Evolutionary conservation across 2,329 filamentous ascomycete genomes (phyloP), one percentile per base, ranked within the genome.

Genomic region (Fusarium pseudonygamai): DNA sequence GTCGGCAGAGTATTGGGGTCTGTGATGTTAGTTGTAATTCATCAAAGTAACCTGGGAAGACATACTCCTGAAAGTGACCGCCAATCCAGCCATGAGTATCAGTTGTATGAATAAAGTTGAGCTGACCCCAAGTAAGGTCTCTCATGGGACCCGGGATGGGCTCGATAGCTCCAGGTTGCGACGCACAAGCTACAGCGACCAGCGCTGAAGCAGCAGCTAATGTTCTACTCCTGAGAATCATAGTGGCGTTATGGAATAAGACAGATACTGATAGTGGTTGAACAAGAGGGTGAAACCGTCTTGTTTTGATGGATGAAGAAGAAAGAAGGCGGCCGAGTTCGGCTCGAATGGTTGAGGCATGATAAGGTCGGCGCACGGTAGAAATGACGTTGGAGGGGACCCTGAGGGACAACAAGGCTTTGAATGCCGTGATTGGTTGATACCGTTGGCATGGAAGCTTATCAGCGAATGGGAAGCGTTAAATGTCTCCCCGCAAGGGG

Each of bases 71-170:
- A 10, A 98, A 84, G 85, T 99, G 96, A 3, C 96, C 96, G 15
- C 91, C 94, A 79, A 97, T 92, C 96, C 96, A 99, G 77, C 96
- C 96, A 83, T 98, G 96, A 9, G 93, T 96, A 81, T 98, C 93
- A 45, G 96, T 98, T 1, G 96, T 98, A 79, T 97, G 95, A n/a
- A 99, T 84, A 82, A 97, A 97, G 86, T 98, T 98, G 79, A 98
- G 88, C 81, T 97, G 92, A n/a, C 93, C 95, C 94, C 95, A 98
- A 77, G 91, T 89, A 60, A 99, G 87, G 75, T 94, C 89, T 78
- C 96, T 92, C 83, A 98, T 89, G 50, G 95, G 95, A 62, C 93
- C 94, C 64, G 90, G 88, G 67, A 96, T 88, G 13, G 96, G 94
- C 45, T 88, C 83, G n/a, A 91, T 91, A 60, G 96, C 94, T 64